Percentiles rank a stretch among this genome's conserved stretches.
Evolutionary conservation across 345 rosid species (phyloP).

Genomic region (Lepidium sativum): DNA sequence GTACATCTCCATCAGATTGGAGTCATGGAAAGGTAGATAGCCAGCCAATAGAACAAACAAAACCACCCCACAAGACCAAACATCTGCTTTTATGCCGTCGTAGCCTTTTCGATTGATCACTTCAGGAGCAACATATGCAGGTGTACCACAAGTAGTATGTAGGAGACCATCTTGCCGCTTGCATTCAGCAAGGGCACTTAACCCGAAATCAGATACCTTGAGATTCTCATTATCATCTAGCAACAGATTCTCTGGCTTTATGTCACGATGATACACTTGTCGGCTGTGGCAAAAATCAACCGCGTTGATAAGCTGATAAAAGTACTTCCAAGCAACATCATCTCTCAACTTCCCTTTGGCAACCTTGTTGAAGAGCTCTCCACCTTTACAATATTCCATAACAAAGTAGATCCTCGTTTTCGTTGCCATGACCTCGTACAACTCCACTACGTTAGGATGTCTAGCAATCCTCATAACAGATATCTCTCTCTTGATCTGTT

Average conservation of each 20-base stretch:
- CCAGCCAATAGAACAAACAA: constrained; percentile 68
- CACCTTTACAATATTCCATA: constrained; percentile 78
- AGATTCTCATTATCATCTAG: constrained; percentile 70
- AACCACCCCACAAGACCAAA: constrained; percentile 87
- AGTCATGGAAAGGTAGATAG: constrained; percentile 68
- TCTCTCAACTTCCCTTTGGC: constrained; percentile 63
- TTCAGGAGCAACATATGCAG: constrained; percentile 88
- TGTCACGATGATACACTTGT: constrained; percentile 76
- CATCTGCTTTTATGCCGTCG: constrained; percentile 68
- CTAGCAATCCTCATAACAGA: constrained; percentile 70
- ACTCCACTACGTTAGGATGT: constrained; percentile 61
- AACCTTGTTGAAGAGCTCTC: constrained; percentile 72
- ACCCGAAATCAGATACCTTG: constrained; percentile 74
- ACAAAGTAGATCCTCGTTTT: constrained; percentile 66
- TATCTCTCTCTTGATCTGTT: constrained; percentile 71
- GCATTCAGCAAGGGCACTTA: constrained; percentile 68
- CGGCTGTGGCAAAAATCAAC: constrained; percentile 77
- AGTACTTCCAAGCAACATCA: constrained; percentile 57
- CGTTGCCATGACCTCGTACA: constrained; percentile 80
- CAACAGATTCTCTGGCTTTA: constrained; percentile 73
- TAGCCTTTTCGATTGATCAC: constrained; percentile 69
- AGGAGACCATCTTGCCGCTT: constrained; percentile 70
- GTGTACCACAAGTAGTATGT: constrained; percentile 84
- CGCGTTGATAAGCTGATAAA: constrained; percentile 61
- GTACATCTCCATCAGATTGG: constrained; percentile 74